Percentiles rank a stretch among this genome's conserved stretches.
These are phyloP conservation scores for Heritiera fomes DNA, from an alignment of 345 rosid genomes.

Conservation along the genomic window DNA sequence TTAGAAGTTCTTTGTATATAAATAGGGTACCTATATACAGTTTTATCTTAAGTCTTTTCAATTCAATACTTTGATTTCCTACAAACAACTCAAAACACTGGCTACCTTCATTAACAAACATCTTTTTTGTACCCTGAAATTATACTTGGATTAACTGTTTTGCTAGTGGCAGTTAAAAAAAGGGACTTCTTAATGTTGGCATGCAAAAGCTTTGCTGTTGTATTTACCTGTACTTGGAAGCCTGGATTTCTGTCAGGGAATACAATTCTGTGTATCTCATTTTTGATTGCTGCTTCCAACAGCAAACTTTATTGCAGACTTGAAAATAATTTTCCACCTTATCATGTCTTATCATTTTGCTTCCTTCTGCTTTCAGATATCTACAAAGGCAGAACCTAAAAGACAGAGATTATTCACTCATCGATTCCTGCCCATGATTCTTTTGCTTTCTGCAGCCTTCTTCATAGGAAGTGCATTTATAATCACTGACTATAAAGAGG, in stretches of 20 bases:
- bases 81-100: background rate
- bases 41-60: no score
- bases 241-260: background rate
- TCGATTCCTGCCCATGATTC: conserved; percentile 34
- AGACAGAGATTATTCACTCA: conserved; percentile 38
- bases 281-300: background rate
- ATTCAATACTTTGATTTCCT: no score
- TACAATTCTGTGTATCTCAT: background rate
- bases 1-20: no score
- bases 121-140: background rate
- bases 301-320: background rate
- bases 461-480: conserved; percentile 50
- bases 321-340: background rate
- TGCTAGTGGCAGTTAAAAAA: background rate
- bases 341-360: background rate
- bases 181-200: conserved; percentile 1
- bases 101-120: background rate
- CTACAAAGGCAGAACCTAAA: conserved; percentile 34
- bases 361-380: conserved; percentile 32
- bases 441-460: conserved; percentile 46
- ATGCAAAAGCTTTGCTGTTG: background rate
- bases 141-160: background rate
- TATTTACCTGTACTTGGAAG: background rate
- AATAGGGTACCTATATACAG: no score
- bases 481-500: conserved; percentile 46